Evolutionary conservation across 139 green algal genomes (phyloP).

Genomic region (Gonium pectorale): DNA sequence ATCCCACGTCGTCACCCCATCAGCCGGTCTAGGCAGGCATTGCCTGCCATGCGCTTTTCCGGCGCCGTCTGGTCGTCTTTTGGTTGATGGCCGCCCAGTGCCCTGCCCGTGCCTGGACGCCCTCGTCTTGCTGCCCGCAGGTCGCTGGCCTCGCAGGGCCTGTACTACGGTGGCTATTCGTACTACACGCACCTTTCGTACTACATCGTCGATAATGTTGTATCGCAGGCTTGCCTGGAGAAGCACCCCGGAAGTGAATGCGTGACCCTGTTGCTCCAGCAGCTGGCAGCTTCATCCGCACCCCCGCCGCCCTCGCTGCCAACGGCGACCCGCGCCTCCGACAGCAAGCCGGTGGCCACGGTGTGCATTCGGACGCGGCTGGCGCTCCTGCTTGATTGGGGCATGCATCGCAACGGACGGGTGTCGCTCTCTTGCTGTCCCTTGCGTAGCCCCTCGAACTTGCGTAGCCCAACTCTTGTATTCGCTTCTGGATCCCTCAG

Average conservation of each 20-base stretch:
- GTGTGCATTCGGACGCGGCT: too few species aligned
- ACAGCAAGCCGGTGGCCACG: neutral
- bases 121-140: neutral
- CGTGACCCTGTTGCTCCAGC: conserved; percentile 22
- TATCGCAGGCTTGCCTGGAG: neutral
- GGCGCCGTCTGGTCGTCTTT: neutral
- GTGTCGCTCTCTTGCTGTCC: too few species aligned
- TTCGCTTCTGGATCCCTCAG: neutral
- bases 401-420: too few species aligned
- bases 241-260: conserved; percentile 12
- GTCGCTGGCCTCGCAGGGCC: conserved; percentile 8
- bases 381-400: too few species aligned
- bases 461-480: neutral
- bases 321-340: neutral
- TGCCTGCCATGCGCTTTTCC: too few species aligned
- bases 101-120: neutral
- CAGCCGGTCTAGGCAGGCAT: too few species aligned
- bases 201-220: conserved; percentile 8
- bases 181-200: neutral
- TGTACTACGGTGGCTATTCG: conserved; percentile 33
- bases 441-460: neutral
- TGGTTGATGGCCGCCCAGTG: too few species aligned
- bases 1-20: too few species aligned
- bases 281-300: too few species aligned
- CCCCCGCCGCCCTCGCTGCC: too few species aligned